Evolutionary conservation across 2,329 filamentous ascomycete species (phyloP), one percentile per base, ranked within the genome.

Genomic region (Didymella arachidicola): DNA sequence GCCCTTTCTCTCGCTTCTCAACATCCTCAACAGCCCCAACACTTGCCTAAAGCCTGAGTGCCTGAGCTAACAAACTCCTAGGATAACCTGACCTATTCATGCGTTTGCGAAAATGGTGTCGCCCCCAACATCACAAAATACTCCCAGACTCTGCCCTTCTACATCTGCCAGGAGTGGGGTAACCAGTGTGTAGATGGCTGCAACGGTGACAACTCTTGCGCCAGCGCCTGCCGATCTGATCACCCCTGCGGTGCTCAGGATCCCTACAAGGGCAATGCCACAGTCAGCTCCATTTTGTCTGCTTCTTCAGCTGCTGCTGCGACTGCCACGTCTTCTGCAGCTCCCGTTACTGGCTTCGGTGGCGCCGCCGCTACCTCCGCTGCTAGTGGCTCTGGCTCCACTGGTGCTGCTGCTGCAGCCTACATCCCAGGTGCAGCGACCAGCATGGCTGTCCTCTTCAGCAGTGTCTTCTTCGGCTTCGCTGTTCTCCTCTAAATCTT

Each of bases 81-180:
- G 69, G 64, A 82, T 50, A 79, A 81, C 19, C 83, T 94, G 48
- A 82, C 79, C n/a, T 94, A 89, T 78, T 81, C 83, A 63, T 95
- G 91, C 76, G 81, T 92, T 67, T 95, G 91, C 80, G 82, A 83
- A 62, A 83, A 89, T 68, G 84, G 86, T 73, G 74, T 83, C 61
- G 79, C 84, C 51, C 91, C 91, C 66, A 93, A 93, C 78, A 79
- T 91, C 47, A 86, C 88, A 70, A 84, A 93, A 78, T 95, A 89
- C 83, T 89, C 88, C 19, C 83, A 92, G 67, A 93, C 91, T 1
- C 81, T 95, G 26, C 91, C 91, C 32, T 94, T 87, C 83, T 91
- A 88, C 79, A 83, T 87, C 68, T 95, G 91, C 84, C 83, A 83
- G 45, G 83, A 89, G 78, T 92, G 84, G 83, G 88, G 86, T 68